A percentile compares a stretch with the other conserved stretches of the same genome.
Evolutionary conservation across 495 filamentous ascomycete genomes (phyloP).

Genomic region (Podospora pseudoanserina): DNA sequence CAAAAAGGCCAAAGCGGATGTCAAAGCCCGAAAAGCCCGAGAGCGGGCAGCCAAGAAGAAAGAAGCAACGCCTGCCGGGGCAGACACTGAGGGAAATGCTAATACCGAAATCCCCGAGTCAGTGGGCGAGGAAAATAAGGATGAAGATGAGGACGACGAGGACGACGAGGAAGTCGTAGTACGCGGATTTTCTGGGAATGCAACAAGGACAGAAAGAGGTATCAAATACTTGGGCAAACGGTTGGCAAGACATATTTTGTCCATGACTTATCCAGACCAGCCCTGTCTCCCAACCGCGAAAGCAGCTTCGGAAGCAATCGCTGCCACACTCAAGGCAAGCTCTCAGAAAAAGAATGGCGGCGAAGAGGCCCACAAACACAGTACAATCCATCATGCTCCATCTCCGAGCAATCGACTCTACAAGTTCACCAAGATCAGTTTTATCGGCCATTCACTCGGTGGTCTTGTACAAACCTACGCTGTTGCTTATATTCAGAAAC

Average conservation of each 20-base stretch:
- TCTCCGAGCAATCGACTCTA: conserved; percentile 56
- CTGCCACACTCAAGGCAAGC: conserved; percentile 31
- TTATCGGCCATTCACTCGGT: conserved; percentile 89
- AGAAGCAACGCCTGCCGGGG: conserved; percentile 50
- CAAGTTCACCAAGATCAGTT: conserved; percentile 91
- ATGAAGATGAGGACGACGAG: conserved; percentile 44
- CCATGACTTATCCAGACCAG: conserved; percentile 89
- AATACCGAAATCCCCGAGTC: background rate
- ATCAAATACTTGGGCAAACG: conserved; percentile 97
- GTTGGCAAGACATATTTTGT: conserved; percentile 83
- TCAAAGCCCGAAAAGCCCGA: conserved; percentile 52
- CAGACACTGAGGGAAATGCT: conserved; percentile 28
- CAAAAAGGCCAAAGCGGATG: conserved; percentile 61
- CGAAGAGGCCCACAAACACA: conserved; percentile 48
- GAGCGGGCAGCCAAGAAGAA: conserved; percentile 32
- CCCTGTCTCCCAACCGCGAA: conserved; percentile 71
- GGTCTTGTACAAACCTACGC: conserved; percentile 92
- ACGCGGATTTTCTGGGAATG: conserved; percentile 86
- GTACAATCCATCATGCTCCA: conserved; percentile 46
- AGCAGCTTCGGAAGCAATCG: conserved; percentile 41
- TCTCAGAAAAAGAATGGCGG: conserved; percentile 26
- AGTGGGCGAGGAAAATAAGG: conserved; percentile 16
- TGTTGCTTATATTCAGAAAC: conserved; percentile 95
- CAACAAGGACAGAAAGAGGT: conserved; percentile 82
- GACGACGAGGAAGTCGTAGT: conserved; percentile 92